Base-by-base conservation (phyloP, 169 alveolate species). In the Plasmodium knowlesi region DNA sequence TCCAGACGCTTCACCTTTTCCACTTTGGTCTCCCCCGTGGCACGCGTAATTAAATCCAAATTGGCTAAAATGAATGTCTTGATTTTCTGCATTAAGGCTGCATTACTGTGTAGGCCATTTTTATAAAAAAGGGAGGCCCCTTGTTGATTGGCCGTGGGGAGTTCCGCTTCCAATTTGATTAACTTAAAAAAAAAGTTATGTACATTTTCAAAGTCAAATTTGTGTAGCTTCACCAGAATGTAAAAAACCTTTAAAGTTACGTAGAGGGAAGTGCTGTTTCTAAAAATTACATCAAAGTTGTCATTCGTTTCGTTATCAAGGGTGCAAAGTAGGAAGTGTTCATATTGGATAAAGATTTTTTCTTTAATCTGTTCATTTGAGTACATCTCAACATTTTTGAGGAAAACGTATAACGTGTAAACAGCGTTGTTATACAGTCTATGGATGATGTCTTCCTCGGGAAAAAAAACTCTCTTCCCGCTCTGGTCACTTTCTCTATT, bases 151-250 rank as follows among this genome's bases (percentile, higher is more conserved):
- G 46, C 71, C 30, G 28, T 39, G 25, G 53, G 43, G 72, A 89
- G 12, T 10, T 78, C 39, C 1, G 12, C 41, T 54, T 89, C 78
- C 50, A 89, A 0, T 39, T 70, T 78, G 46, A 46, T 22, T 9
- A 89, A 43, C 50, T 78, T 80, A 91, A 70, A 91, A 91, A 81
- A 82, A n/a, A 91, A 43, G 78, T 91, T 91, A 32, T 91, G 74
- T 16, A 91, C 30, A 81, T 91, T 82, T 80, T 80, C 72, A 72
- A 74, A 91, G 19, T 43, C 57, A 19, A 81, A 91, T 37, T 67
- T 91, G 37, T 80, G 83, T n/a, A 71, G 61, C 83, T 91, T 91
- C 41, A 91, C 4, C 53, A 82, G 72, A 16, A 10, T 10, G 61
- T 10, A 91, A 32, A 91, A 50, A 37, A 82, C 10, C 74, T 81